These are phyloP conservation scores for Monoraphidium neglectum DNA, from an alignment of 139 green algal genomes.

Conservation along the genomic window DNA sequence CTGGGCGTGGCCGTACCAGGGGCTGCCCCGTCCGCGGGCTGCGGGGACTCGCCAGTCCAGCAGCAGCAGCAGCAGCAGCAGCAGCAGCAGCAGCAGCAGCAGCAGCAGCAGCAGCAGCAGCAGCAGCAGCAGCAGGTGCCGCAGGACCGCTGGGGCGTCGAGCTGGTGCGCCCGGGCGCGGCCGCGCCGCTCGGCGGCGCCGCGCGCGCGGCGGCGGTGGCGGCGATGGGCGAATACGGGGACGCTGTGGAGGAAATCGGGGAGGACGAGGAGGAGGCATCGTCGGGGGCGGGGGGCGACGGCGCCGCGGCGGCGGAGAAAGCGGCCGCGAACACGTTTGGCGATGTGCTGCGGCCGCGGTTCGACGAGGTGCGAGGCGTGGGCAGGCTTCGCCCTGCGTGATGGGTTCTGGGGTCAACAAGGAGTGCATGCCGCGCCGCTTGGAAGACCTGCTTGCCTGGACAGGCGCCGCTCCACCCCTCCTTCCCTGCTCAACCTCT, in stretches of 20 bases:
- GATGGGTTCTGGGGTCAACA: too few species aligned
- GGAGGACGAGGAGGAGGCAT: not conserved
- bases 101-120: not conserved
- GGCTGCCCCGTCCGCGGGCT: too few species aligned
- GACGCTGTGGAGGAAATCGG: not conserved
- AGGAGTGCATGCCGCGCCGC: too few species aligned
- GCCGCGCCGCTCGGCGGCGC: not conserved
- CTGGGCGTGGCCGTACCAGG: too few species aligned
- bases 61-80: not conserved
- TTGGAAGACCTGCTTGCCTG: too few species aligned
- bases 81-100: constrained; percentile 11
- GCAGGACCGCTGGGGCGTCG: not conserved
- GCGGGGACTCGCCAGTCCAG: too few species aligned
- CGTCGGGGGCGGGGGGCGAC: too few species aligned
- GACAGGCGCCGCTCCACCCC: too few species aligned
- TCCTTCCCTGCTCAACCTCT: too few species aligned
- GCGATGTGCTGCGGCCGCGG: not conserved
- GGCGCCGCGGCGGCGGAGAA: not conserved
- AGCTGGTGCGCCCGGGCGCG: not conserved
- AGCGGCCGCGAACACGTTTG: not conserved
- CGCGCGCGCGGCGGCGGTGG: not conserved
- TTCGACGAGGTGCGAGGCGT: constrained; percentile 1
- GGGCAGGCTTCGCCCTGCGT: too few species aligned
- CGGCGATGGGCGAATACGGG: not conserved
- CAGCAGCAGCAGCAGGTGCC: not conserved